Percentiles rank a stretch among this genome's conserved stretches.
These are phyloP conservation scores for Monilinia polystroma DNA, from an alignment of 2,329 filamentous ascomycete genomes.

Conservation along the genomic window DNA sequence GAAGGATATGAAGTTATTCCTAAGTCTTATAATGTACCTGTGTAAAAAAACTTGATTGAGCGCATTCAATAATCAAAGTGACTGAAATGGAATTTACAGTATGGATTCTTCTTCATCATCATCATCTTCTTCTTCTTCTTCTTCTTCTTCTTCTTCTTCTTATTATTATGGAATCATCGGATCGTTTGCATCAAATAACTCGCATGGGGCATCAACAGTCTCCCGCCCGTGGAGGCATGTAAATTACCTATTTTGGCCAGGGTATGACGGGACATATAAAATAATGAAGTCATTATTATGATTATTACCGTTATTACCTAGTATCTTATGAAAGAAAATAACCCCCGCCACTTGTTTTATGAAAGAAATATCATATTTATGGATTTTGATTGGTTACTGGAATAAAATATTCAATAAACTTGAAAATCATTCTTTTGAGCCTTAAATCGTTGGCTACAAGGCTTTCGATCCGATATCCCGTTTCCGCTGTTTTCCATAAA, in stretches of 20 bases:
- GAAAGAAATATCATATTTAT: background rate
- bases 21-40: background rate
- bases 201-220: background rate
- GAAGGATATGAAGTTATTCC: slow-evolving; percentile 14
- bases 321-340: background rate
- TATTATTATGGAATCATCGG: slow-evolving; percentile 14
- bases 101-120: too few relatives aligned
- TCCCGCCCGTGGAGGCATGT: background rate
- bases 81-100: background rate
- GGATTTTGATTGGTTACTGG: background rate
- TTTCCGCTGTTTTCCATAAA: background rate
- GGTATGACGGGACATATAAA: background rate
- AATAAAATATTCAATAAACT: background rate
- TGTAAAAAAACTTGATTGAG: slow-evolving; percentile 11
- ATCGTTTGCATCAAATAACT: slow-evolving; percentile 21
- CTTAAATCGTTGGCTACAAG: background rate
- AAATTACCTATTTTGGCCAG: background rate
- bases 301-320: background rate
- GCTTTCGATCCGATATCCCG: background rate
- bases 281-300: slow-evolving; percentile 10
- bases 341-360: background rate
- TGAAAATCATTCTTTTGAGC: background rate
- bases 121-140: too few relatives aligned
- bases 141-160: too few relatives aligned
- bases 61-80: slow-evolving; percentile 14